These are phyloP conservation scores for Edaphochlamys debaryana DNA, from an alignment of 139 green algal genomes.

Conservation along the genomic window DNA sequence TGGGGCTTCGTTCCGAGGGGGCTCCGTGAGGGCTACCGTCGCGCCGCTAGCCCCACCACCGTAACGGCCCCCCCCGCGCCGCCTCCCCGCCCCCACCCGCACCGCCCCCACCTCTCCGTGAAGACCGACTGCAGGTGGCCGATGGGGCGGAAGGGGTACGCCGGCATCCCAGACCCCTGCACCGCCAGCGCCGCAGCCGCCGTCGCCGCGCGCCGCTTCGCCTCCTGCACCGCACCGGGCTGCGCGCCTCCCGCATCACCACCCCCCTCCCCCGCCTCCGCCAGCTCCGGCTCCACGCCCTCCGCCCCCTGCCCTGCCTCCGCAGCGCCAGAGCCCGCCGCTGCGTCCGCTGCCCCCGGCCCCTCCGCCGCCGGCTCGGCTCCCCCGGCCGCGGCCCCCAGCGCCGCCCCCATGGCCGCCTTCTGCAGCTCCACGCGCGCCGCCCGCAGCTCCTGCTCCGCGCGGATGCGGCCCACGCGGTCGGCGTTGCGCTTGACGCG, in stretches of 20 bases:
- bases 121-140: constrained; percentile 75
- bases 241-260: not conserved
- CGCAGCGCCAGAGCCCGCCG: not conserved
- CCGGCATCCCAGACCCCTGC: constrained; percentile 22
- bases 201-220: not conserved
- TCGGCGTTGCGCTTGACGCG: constrained; percentile 47
- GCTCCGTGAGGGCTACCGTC: no score
- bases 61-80: no score
- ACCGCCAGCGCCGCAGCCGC: constrained; percentile 15
- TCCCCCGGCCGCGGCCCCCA: not conserved
- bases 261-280: not conserved
- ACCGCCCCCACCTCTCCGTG: constrained; percentile 47
- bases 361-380: not conserved
- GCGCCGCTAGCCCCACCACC: no score
- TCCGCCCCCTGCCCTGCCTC: not conserved
- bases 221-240: not conserved
- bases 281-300: not conserved
- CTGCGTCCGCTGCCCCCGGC: not conserved
- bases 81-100: no score
- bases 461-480: constrained; percentile 56
- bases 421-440: constrained; percentile 29
- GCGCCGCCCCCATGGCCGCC: constrained; percentile 12
- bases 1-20: no score
- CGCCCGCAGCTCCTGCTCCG: constrained; percentile 52
- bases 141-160: constrained; percentile 71